Evolutionary conservation across 2,329 filamentous ascomycete species (phyloP).

Genomic region (Orbilia javanica): DNA sequence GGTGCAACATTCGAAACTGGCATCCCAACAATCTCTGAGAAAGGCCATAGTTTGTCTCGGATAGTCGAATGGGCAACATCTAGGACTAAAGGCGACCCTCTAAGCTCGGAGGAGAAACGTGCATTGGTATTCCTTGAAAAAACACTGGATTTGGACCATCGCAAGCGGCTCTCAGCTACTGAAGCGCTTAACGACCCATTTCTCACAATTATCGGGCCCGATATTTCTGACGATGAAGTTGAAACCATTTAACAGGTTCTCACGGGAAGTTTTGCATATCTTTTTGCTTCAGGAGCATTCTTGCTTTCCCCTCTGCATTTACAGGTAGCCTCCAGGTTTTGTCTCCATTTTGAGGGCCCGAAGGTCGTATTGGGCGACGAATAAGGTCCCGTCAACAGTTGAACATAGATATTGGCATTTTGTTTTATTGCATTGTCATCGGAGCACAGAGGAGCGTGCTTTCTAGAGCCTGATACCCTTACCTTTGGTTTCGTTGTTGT

Average conservation of each 20-base stretch:
- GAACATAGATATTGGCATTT: not conserved
- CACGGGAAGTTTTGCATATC: too few relatives aligned
- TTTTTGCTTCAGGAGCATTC: not conserved
- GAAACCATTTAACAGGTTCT: conserved; percentile 25
- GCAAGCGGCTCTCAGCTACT: conserved; percentile 78
- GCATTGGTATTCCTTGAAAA: conserved; percentile 78
- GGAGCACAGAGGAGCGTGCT: conserved; percentile 8
- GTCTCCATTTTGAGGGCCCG: not conserved
- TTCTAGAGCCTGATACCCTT: conserved; percentile 15
- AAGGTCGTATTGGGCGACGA: not conserved
- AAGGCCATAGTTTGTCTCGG: conserved; percentile 89
- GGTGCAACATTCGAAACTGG: conserved; percentile 87
- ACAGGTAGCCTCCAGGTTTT: conserved; percentile 2
- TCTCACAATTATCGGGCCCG: conserved; percentile 66
- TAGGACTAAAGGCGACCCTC: conserved; percentile 73
- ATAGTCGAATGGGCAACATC: conserved; percentile 96
- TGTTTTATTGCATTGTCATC: conserved; percentile 8
- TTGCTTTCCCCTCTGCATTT: not conserved
- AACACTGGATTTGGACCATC: conserved; percentile 82
- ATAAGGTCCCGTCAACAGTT: not conserved
- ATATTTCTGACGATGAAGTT: conserved; percentile 63
- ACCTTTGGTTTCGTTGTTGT: conserved; percentile 7
- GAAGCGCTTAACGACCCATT: conserved; percentile 82
- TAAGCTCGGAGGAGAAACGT: conserved; percentile 77
- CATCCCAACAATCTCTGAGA: conserved; percentile 87